phyloP scores from a whole-genome alignment of 2,329 filamentous ascomycete genomes.

The Beauveria asiatica region DNA sequence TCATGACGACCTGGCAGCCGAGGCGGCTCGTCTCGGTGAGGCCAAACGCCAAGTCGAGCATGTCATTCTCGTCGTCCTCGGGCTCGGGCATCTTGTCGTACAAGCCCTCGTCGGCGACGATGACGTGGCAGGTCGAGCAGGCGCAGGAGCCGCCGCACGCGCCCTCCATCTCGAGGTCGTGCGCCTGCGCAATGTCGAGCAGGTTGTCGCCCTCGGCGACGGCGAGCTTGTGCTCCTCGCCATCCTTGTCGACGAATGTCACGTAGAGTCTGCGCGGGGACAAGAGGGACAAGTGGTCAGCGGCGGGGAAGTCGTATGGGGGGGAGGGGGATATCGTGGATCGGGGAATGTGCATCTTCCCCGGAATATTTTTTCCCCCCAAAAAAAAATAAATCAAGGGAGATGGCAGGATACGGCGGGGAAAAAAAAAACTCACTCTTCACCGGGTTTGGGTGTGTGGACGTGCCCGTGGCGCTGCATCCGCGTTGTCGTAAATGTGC shows the following conservation, averaged over 20 bases:
- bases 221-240: constrained; percentile 63
- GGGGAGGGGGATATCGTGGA: too few species aligned
- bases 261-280: constrained; percentile 59
- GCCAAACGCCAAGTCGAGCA: constrained; percentile 85
- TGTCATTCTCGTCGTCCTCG: constrained; percentile 77
- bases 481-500: constrained; percentile 59
- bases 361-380: too few species aligned
- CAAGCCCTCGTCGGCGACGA: constrained; percentile 63
- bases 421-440: constrained; percentile 62
- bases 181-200: constrained; percentile 85
- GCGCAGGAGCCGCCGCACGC: constrained; percentile 92
- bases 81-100: constrained; percentile 74
- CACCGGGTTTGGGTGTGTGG: constrained; percentile 74
- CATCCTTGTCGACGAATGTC: constrained; percentile 91
- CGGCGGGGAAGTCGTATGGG: not conserved
- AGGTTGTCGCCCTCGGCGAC: constrained; percentile 86
- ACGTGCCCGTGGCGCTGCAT: constrained; percentile 66
- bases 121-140: constrained; percentile 88
- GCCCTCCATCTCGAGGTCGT: constrained; percentile 97
- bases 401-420: not conserved
- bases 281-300: not conserved
- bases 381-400: too few species aligned
- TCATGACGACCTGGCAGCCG: constrained; percentile 90
- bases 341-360: too few species aligned
- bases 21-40: constrained; percentile 76